Base-by-base conservation (phyloP, 371 early-diverging fungal genomes). In the Mucor sp. region DNA sequence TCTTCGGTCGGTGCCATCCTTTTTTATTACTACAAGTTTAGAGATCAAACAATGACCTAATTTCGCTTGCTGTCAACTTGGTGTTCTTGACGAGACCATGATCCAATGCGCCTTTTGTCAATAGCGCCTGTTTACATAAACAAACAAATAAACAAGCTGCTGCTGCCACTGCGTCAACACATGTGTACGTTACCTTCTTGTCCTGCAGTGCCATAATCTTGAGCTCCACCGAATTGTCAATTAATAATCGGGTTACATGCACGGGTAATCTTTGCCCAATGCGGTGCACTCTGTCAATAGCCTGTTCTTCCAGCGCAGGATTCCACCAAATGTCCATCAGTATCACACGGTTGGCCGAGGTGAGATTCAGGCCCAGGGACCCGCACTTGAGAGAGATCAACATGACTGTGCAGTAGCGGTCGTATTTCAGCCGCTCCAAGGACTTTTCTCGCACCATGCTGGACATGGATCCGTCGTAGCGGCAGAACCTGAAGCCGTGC, bases 251-350 rank as follows among this genome's bases (percentile, higher is more conserved):
- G 25, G 81, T 79, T 14, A 91, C 88, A 37, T 80, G 47, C 6
- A 91, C 92, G 23, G 84, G 83, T 41, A 80, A 72, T 32, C 71
- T 83, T 79, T 96, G 95, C 2, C 95, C 95, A 35, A 96, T 86
- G 9, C 96, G 83, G 72, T 95, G 92, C 0, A 94, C 91, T 71
- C 97, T 87, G 72, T 96, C 97, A 64, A 95, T 92, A 14, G 95
- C 95, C 82, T 94, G 94, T 21, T 88, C 84, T 81, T 95, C 94
- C 23, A 93, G 73, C 3, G 92, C 90, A 6, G 94, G 94, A 74
- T 94, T 94, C 93, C 94, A 95, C 94, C 95, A 95, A 58, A 91
- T 81, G 69, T 95, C 93, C 76, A 90, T 79, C 21, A 90, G 63
- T 11, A 89, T 82, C 9, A 95, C 96, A 25, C 91, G 87, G 64